phyloP scores from a whole-genome alignment of 2,329 filamentous ascomycete genomes.

The Colletotrichum karsti region DNA sequence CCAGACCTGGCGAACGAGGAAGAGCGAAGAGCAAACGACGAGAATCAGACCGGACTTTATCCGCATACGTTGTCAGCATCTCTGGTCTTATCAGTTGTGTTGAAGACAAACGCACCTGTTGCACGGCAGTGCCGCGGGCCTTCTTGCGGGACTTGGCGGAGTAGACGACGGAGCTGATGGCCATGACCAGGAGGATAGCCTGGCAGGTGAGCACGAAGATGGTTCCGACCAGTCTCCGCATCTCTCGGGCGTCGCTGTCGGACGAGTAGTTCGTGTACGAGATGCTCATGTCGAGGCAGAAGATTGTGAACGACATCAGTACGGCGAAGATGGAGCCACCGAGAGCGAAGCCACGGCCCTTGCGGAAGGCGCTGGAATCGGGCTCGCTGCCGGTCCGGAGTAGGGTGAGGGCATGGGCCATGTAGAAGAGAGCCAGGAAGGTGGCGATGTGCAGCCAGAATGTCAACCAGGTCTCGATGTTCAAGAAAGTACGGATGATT shows the following conservation, averaged over 20 bases:
- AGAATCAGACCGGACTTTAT: background rate
- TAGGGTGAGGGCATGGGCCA: conserved; percentile 1
- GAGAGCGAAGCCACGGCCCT: background rate
- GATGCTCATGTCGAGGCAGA: background rate
- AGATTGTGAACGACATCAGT: background rate
- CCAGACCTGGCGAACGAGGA: background rate
- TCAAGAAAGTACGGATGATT: background rate
- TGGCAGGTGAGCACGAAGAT: background rate
- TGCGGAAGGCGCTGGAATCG: background rate
- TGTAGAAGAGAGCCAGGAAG: conserved; percentile 3
- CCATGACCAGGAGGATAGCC: background rate
- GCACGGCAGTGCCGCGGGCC: background rate
- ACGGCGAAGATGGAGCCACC: background rate
- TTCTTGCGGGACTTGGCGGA: background rate
- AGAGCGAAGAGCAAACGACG: background rate
- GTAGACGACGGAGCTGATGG: background rate
- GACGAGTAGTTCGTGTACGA: background rate
- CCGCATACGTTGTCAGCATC: background rate
- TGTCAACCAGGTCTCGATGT: background rate
- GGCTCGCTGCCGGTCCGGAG: background rate
- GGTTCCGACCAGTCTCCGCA: background rate
- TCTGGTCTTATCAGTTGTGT: background rate
- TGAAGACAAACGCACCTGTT: background rate
- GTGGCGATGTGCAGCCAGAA: background rate
- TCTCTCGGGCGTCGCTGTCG: too few species aligned